Percentiles rank a stretch among this genome's conserved stretches.
phyloP scores from a whole-genome alignment of 495 filamentous ascomycete species.

The Alectoria sarmentosa region DNA sequence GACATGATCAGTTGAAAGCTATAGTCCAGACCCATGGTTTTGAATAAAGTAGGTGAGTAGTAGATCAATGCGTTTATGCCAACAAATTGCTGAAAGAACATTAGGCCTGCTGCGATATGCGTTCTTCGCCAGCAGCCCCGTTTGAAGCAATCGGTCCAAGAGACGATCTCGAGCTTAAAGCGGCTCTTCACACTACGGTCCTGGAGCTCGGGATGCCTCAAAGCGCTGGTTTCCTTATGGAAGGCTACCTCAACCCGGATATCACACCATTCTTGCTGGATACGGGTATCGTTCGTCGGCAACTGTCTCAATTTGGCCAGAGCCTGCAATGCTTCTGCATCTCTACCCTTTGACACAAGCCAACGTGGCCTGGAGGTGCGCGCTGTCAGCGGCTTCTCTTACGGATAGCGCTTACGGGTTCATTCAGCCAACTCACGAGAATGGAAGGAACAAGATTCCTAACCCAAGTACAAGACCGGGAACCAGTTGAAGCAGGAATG shows the following conservation, averaged over 20 bases:
- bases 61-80: constrained; percentile 41
- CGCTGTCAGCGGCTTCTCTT: background rate
- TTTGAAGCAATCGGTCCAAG: constrained; percentile 44
- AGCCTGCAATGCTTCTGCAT: constrained; percentile 42
- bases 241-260: constrained; percentile 46
- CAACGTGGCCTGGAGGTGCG: constrained; percentile 34
- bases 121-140: constrained; percentile 49
- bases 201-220: constrained; percentile 42
- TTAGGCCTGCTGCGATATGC: constrained; percentile 45
- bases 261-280: constrained; percentile 44
- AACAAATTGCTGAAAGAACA: constrained; percentile 46
- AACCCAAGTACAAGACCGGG: constrained; percentile 41
- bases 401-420: background rate
- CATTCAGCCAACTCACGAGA: constrained; percentile 30
- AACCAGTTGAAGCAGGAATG: constrained; percentile 45
- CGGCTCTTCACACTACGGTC: constrained; percentile 29
- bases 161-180: constrained; percentile 38
- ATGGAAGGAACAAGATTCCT: constrained; percentile 43
- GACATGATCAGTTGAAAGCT: constrained; percentile 53
- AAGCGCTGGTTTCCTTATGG: constrained; percentile 39
- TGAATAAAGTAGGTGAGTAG: constrained; percentile 51
- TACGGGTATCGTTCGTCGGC: constrained; percentile 35
- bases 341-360: constrained; percentile 42
- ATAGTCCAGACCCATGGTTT: constrained; percentile 49
- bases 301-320: constrained; percentile 41